Evolutionary conservation across 257 asterid species (phyloP), one percentile per base, ranked within the genome.

Genomic region (Striga asiatica): DNA sequence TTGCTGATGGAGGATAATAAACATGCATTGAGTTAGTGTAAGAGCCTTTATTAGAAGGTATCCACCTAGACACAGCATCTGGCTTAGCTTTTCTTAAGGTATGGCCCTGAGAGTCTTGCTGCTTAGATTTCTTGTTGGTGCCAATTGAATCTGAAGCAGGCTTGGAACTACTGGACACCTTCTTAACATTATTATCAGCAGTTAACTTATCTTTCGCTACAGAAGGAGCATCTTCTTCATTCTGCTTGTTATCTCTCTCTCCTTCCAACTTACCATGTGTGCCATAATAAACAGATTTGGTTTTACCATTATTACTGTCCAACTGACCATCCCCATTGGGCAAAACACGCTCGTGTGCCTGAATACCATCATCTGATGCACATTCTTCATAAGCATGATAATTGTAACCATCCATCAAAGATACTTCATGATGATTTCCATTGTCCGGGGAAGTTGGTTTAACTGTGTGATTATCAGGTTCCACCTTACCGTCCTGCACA

Each of bases 1-100:
- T 79, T 64, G n/a, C n/a, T n/a, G 95, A 73, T 20, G 94, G 97
- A 49, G 95, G 97, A 77, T 92, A 85, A 58, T 83, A 73, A 37
- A 88, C 89, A 70, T 88, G 99, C 97, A 92, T 85, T 54, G 95
- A 92, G 78, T 81, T 82, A 60, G 89, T 79, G 76, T 84, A 85
- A 54, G 97, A 88, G 46, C 95, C 95, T 79, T 88, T 92, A 74
- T 88, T 92, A 38, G 93, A 4, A 54, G 97, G 97, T 60, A 92
- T 84, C 99, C 97, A 92, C 78, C 82, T 78, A 47, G 99, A 88
- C 39, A 78, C 91, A 56, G 91, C 76, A 78, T 62, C 83, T 35
- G 94, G 79, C 71, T 92, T 84, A 47, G 94, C 97, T 65, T 37
- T 74, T 69, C 96, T 81, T 61, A 52, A 41, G 54, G 49, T 62